Evolutionary conservation across 192 early-diverging fungal genomes (phyloP).

Genomic region (Chytriomyces hyalinus): DNA sequence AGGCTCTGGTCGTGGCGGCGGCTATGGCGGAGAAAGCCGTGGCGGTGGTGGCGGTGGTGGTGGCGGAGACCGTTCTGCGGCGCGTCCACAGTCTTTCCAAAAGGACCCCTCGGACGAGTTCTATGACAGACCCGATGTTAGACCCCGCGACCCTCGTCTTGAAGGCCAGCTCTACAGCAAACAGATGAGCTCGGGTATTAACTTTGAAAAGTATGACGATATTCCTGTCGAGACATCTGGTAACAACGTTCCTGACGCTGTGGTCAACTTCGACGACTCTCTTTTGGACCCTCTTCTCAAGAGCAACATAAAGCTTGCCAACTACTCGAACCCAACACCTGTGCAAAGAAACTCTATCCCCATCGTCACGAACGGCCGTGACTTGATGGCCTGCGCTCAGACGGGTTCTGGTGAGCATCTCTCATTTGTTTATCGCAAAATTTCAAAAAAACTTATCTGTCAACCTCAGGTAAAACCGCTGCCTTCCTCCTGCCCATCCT

Average conservation of each 20-base stretch:
- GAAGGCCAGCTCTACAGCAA: constrained; percentile 79
- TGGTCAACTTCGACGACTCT: constrained; percentile 71
- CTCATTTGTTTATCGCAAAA: constrained; percentile 7
- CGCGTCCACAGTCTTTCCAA: constrained; percentile 19
- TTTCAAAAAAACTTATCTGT: neutral
- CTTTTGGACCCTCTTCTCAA: constrained; percentile 83
- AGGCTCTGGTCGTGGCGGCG: neutral
- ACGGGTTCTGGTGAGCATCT: constrained; percentile 71
- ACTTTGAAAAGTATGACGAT: constrained; percentile 99
- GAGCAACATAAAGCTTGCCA: constrained; percentile 86
- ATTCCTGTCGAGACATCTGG: constrained; percentile 94
- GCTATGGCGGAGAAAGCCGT: constrained; percentile 2
- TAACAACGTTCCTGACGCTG: constrained; percentile 51
- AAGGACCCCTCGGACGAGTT: constrained; percentile 72
- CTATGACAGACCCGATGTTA: constrained; percentile 72
- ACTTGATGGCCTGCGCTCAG: constrained; percentile 99
- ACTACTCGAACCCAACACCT: constrained; percentile 90
- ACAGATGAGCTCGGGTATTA: constrained; percentile 91
- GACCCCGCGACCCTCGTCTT: constrained; percentile 74
- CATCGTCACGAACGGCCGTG: constrained; percentile 77
- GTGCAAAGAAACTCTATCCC: constrained; percentile 89
- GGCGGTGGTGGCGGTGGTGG: neutral
- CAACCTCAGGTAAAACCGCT: constrained; percentile 86
- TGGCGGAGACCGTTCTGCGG: constrained; percentile 15
- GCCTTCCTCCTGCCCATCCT: constrained; percentile 98